Conservation (phyloP, 148 eudicot genomes). For the Camellia granthamiana region DNA sequence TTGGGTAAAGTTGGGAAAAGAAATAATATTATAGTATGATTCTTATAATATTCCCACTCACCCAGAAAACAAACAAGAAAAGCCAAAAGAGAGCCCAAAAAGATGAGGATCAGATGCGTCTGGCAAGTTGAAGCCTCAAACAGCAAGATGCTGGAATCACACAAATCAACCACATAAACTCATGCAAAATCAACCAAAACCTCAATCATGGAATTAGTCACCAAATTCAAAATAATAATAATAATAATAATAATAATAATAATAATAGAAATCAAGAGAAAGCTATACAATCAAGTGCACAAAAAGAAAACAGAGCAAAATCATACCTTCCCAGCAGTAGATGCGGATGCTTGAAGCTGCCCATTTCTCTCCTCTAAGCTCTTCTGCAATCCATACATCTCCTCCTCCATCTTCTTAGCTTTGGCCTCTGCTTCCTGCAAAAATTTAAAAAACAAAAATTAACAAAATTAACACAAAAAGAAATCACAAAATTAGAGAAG, state of each 20-base stretch:
- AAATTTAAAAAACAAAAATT: neutral
- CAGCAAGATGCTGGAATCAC: conserved; percentile 9
- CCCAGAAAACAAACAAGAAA: conserved; percentile 39
- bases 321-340: conserved; percentile 64
- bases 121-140: conserved; percentile 16
- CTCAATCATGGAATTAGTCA: conserved; percentile 14
- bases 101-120: neutral
- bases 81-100: conserved; percentile 41
- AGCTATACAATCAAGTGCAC: neutral
- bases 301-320: neutral
- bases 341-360: conserved; percentile 57
- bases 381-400: conserved; percentile 58
- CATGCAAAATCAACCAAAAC: conserved; percentile 18
- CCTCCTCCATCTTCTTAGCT: conserved; percentile 72
- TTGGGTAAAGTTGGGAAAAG: neutral
- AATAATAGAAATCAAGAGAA: neutral
- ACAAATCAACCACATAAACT: conserved; percentile 5
- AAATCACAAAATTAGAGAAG: conserved; percentile 2
- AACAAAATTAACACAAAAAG: too few species aligned
- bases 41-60: conserved; percentile 21
- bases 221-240: neutral
- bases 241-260: too few species aligned
- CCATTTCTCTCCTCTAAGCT: conserved; percentile 72
- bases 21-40: neutral
- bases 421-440: conserved; percentile 80